A percentile compares a stretch with the other conserved stretches of the same genome.
phyloP scores from a whole-genome alignment of 164 flowering plant genomes.

The Chloranthus sessilifolius region DNA sequence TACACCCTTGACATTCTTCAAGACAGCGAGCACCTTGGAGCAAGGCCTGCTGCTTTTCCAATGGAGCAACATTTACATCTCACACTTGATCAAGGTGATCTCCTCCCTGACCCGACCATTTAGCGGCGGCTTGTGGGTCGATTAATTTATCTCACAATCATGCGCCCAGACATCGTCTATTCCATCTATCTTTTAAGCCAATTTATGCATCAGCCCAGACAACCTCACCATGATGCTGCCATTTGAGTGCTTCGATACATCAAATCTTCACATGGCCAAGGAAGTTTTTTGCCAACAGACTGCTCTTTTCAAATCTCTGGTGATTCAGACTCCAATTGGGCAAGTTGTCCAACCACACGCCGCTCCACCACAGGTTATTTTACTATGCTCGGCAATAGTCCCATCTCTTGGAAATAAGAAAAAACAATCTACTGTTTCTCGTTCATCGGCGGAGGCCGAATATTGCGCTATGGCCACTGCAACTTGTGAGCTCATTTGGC shows the following conservation, averaged over 20 bases:
- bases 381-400: slow-evolving; percentile 1
- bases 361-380: slow-evolving; percentile 2
- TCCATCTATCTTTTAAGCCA: neutral
- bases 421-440: neutral
- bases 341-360: neutral
- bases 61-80: neutral
- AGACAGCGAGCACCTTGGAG: too few species aligned
- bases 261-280: too few species aligned
- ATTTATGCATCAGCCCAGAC: neutral
- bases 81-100: neutral
- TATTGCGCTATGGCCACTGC: neutral
- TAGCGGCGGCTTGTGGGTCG: neutral
- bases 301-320: too few species aligned
- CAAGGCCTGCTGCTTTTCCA: neutral
- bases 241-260: neutral
- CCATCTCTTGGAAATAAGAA: neutral
- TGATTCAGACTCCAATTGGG: slow-evolving; percentile 4
- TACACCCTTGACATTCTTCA: neutral
- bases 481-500: neutral
- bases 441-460: slow-evolving; percentile 7
- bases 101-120: neutral
- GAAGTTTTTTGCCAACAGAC: too few species aligned
- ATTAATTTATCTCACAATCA: neutral
- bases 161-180: neutral
- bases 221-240: neutral